Conservation (phyloP, 495 filamentous ascomycete species). For the Thozetella sp. region DNA sequence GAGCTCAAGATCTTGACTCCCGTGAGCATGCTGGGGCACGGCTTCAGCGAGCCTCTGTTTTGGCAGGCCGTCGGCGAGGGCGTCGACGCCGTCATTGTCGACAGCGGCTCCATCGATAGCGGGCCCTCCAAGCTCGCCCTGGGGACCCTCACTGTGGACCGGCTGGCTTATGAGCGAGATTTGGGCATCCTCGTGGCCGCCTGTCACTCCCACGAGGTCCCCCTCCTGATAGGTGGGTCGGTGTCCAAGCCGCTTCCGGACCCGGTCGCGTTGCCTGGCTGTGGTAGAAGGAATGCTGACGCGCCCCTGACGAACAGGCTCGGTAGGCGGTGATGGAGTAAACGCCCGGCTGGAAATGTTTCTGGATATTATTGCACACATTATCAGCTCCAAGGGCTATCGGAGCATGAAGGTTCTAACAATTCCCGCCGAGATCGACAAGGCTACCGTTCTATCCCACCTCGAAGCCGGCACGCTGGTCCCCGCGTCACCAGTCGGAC, state of each 20-base stretch:
- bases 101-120: slow-evolving; percentile 50
- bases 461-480: slow-evolving; percentile 17
- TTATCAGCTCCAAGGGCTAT: slow-evolving; percentile 24
- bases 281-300: background rate
- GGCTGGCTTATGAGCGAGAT: slow-evolving; percentile 39
- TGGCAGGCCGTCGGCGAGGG: slow-evolving; percentile 22
- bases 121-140: slow-evolving; percentile 47
- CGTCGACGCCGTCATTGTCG: slow-evolving; percentile 45
- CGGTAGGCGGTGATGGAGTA: slow-evolving; percentile 49
- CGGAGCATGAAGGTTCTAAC: slow-evolving; percentile 37
- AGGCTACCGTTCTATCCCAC: slow-evolving; percentile 24
- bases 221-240: slow-evolving; percentile 34
- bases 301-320: slow-evolving; percentile 17
- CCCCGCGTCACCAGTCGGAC: slow-evolving; percentile 32
- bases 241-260: background rate
- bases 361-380: slow-evolving; percentile 31
- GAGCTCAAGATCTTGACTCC: slow-evolving; percentile 42
- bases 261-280: background rate
- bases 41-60: slow-evolving; percentile 33
- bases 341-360: slow-evolving; percentile 45
- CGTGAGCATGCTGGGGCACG: slow-evolving; percentile 51
- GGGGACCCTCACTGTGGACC: slow-evolving; percentile 28
- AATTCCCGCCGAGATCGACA: slow-evolving; percentile 38
- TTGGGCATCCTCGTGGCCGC: slow-evolving; percentile 34
- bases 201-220: slow-evolving; percentile 26